Evolutionary conservation across 768 basidiomycete genomes (phyloP).

Genomic region (Calocybe cyanea): DNA sequence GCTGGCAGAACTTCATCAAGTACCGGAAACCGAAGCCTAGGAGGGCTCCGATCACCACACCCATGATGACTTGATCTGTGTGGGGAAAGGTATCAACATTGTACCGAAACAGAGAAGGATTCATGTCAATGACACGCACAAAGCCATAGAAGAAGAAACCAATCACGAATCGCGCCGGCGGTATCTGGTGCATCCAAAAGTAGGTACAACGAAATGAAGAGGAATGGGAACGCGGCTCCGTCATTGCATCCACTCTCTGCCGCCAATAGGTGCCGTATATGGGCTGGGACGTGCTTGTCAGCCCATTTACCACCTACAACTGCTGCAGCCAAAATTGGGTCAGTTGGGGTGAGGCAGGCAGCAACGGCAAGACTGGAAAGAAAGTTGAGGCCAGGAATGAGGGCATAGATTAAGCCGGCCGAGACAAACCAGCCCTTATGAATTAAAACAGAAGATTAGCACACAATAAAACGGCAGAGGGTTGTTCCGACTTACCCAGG

Average conservation of each 20-base stretch:
- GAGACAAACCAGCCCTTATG: slow-evolving; percentile 90
- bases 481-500: slow-evolving; percentile 54
- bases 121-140: slow-evolving; percentile 46
- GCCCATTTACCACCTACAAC: slow-evolving; percentile 96
- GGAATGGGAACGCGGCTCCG: slow-evolving; percentile 93
- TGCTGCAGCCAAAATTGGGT: slow-evolving; percentile 90
- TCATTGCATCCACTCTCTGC: slow-evolving; percentile 94
- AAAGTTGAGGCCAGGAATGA: slow-evolving; percentile 88
- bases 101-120: slow-evolving; percentile 9
- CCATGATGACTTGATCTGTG: slow-evolving; percentile 77
- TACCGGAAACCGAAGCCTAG: slow-evolving; percentile 80
- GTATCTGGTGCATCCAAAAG: slow-evolving; percentile 59
- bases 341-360: slow-evolving; percentile 91
- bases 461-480: background rate
- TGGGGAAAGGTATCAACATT: slow-evolving; percentile 4
- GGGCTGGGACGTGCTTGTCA: slow-evolving; percentile 92
- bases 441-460: slow-evolving; percentile 7
- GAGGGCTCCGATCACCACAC: slow-evolving; percentile 66
- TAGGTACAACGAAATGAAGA: slow-evolving; percentile 87
- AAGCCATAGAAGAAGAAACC: slow-evolving; percentile 86
- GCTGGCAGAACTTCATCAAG: slow-evolving; percentile 91
- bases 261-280: slow-evolving; percentile 60
- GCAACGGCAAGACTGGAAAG: slow-evolving; percentile 86
- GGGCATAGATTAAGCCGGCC: slow-evolving; percentile 84
- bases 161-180: slow-evolving; percentile 70